Percentiles rank a stretch among this genome's conserved stretches.
These are phyloP conservation scores for Aspergillus persii DNA, from an alignment of 2,329 filamentous ascomycete species.

Conservation along the genomic window DNA sequence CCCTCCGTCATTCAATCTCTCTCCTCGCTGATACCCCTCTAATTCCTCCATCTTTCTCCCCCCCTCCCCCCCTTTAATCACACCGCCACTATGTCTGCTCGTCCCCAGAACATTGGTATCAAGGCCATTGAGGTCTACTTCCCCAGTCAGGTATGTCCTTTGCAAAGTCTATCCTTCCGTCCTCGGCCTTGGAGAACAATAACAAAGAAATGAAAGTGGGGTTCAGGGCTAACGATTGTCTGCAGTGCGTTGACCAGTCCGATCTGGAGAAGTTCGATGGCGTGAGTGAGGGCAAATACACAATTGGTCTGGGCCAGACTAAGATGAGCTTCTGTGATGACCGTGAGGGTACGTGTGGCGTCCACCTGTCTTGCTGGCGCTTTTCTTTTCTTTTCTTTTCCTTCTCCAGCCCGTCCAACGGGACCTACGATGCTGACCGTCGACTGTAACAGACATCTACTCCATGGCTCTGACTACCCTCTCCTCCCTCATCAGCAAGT, in stretches of 20 bases:
- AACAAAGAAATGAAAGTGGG: background rate
- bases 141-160: slow-evolving; percentile 71
- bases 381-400: background rate
- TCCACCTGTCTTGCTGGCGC: background rate
- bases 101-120: slow-evolving; percentile 85
- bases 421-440: slow-evolving; percentile 8
- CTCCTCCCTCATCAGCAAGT: slow-evolving; percentile 76
- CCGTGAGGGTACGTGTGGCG: slow-evolving; percentile 65
- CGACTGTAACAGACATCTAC: slow-evolving; percentile 71
- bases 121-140: slow-evolving; percentile 92
- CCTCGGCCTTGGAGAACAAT: background rate
- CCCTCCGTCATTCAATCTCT: background rate
- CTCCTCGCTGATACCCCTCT: background rate
- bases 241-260: slow-evolving; percentile 76
- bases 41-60: slow-evolving; percentile 7
- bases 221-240: slow-evolving; percentile 11
- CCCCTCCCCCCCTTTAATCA: slow-evolving; percentile 8
- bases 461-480: slow-evolving; percentile 76
- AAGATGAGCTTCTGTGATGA: slow-evolving; percentile 93
- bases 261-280: slow-evolving; percentile 87
- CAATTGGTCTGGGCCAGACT: slow-evolving; percentile 85
- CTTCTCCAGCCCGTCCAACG: background rate
- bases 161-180: background rate
- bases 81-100: slow-evolving; percentile 61
- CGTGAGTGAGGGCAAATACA: slow-evolving; percentile 79